A percentile compares a stretch with the other conserved stretches of the same genome.
Evolutionary conservation across 805 yeast species (phyloP).

Genomic region (Wickerhamiella musiphila): DNA sequence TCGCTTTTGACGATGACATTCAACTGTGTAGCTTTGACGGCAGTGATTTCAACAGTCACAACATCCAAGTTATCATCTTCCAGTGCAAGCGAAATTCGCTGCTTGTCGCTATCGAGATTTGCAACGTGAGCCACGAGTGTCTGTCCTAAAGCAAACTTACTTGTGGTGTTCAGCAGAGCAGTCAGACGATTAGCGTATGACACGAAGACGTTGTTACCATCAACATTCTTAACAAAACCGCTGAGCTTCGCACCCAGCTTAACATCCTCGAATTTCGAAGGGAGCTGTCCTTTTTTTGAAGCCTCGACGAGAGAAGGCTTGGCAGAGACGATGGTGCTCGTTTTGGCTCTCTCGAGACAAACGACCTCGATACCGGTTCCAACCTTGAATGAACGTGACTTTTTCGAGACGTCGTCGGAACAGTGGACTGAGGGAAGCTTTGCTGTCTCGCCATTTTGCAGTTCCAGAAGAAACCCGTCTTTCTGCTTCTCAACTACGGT

Average conservation of each 20-base stretch:
- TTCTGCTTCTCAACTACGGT: slow-evolving; percentile 57
- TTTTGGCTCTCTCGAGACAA: slow-evolving; percentile 42
- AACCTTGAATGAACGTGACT: slow-evolving; percentile 48
- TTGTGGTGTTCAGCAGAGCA: slow-evolving; percentile 37
- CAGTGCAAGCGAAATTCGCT: slow-evolving; percentile 54
- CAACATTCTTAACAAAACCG: slow-evolving; percentile 61
- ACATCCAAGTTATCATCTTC: slow-evolving; percentile 22
- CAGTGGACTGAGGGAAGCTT: slow-evolving; percentile 32
- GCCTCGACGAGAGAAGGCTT: slow-evolving; percentile 53
- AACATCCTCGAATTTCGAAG: slow-evolving; percentile 43
- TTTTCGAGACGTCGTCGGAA: slow-evolving; percentile 59
- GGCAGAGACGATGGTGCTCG: slow-evolving; percentile 44
- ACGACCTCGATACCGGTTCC: slow-evolving; percentile 47
- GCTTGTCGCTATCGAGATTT: slow-evolving; percentile 48
- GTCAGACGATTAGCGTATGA: slow-evolving; percentile 64
- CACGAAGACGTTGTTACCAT: slow-evolving; percentile 59
- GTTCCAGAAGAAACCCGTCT: slow-evolving; percentile 52
- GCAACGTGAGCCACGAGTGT: slow-evolving; percentile 53
- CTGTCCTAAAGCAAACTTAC: slow-evolving; percentile 44
- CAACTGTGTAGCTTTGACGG: slow-evolving; percentile 56
- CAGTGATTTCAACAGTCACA: slow-evolving; percentile 42
- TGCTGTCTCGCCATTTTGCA: slow-evolving; percentile 27
- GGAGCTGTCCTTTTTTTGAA: slow-evolving; percentile 37
- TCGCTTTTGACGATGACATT: slow-evolving; percentile 63
- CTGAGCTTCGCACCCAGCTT: slow-evolving; percentile 31